Evolutionary conservation across 441 rosid species (phyloP).

Genomic region (Melastoma candidum): DNA sequence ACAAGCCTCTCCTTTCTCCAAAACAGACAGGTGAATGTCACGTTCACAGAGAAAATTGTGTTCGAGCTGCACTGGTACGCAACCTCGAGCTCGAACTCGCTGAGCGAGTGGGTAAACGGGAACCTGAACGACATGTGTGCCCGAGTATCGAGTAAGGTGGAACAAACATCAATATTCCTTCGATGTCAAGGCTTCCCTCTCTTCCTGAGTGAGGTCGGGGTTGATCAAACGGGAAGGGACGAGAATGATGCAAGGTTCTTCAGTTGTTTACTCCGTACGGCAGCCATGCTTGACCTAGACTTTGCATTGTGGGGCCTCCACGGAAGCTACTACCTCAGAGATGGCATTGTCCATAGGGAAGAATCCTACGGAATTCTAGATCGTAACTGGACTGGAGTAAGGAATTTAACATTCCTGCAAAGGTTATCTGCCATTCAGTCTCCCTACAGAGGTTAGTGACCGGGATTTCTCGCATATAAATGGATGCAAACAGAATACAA

Average conservation of each 20-base stretch:
- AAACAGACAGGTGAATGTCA: background rate
- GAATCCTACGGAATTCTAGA: too few species aligned
- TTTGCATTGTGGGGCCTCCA: constrained; percentile 2
- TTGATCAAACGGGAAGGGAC: too few species aligned
- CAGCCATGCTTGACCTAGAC: constrained; percentile 9
- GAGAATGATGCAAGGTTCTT: too few species aligned
- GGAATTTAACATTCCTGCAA: background rate
- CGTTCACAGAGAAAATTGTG: background rate
- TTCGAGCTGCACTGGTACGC: background rate
- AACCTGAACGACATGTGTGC: background rate
- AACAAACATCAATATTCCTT: background rate
- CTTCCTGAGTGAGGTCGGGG: too few species aligned
- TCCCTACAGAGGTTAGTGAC: constrained; percentile 5
- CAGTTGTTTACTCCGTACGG: constrained; percentile 2
- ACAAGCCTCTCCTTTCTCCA: constrained; percentile 2
- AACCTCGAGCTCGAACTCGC: background rate
- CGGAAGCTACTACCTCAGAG: constrained; percentile 5
- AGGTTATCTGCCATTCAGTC: constrained; percentile 10
- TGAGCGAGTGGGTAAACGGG: background rate
- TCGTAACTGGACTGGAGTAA: too few species aligned
- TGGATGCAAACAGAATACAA: too few species aligned
- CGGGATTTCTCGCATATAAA: too few species aligned
- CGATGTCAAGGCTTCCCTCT: background rate
- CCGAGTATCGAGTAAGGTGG: background rate
- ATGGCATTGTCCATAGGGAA: too few species aligned